Conservation (phyloP, 2,329 filamentous ascomycete genomes). For the Tolypocladium guangdongense region DNA sequence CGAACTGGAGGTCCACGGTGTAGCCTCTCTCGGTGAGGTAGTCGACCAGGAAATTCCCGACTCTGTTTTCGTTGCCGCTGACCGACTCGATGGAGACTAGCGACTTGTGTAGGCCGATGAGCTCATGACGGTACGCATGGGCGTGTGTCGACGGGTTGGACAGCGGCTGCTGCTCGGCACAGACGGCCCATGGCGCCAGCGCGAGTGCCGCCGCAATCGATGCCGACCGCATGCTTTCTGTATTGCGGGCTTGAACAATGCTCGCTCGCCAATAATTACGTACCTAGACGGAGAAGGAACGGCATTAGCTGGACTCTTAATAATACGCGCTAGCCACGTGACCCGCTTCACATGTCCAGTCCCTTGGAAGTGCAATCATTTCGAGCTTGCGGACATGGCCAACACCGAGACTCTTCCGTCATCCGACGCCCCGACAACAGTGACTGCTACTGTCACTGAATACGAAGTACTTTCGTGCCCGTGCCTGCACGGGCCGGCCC, state of each 20-base stretch:
- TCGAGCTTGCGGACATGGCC: too few relatives aligned
- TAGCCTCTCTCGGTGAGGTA: conserved; percentile 47
- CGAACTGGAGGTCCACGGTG: conserved; percentile 28
- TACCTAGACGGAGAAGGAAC: background rate
- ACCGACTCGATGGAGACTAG: conserved; percentile 68
- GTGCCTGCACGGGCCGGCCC: too few relatives aligned
- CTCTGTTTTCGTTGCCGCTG: conserved; percentile 54
- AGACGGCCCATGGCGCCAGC: conserved; percentile 4
- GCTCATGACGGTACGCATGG: conserved; percentile 30
- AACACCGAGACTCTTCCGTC: too few relatives aligned
- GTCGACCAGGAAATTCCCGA: conserved; percentile 56
- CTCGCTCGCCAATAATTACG: background rate
- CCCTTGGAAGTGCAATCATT: too few relatives aligned
- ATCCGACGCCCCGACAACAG: too few relatives aligned
- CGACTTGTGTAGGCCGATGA: conserved; percentile 63
- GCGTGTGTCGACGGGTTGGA: conserved; percentile 8
- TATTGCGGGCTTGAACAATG: background rate
- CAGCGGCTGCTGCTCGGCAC: conserved; percentile 4
- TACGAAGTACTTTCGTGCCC: too few relatives aligned
- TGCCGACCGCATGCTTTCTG: background rate
- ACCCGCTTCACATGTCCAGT: too few relatives aligned
- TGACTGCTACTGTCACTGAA: too few relatives aligned
- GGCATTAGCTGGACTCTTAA: too few relatives aligned
- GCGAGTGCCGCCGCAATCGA: conserved; percentile 2
- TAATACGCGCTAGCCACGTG: too few relatives aligned